Percentiles rank a stretch among this genome's conserved stretches.
Evolutionary conservation across 148 eudicot species (phyloP).

Genomic region (Dianthus caryophyllus): DNA sequence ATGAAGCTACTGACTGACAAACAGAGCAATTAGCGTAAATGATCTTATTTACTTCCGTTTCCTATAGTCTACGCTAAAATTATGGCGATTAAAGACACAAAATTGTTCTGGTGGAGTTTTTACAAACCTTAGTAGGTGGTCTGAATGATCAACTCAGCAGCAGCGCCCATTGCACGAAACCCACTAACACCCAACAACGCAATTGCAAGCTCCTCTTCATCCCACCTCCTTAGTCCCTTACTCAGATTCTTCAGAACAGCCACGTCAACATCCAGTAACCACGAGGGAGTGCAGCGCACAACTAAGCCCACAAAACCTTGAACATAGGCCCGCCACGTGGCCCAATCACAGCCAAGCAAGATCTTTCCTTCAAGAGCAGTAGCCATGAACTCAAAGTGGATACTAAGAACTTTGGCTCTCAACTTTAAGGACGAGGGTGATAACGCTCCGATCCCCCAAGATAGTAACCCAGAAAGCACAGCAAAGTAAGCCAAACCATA

Average conservation of each 20-base stretch:
- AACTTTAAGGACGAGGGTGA: constrained; percentile 25
- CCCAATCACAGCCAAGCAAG: constrained; percentile 68
- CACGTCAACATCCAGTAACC: constrained; percentile 70
- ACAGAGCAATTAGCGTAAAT: constrained; percentile 2
- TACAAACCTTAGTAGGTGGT: constrained; percentile 10
- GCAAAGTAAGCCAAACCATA: constrained; percentile 78
- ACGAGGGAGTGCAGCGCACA: constrained; percentile 61
- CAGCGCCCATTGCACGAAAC: constrained; percentile 59
- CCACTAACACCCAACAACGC: constrained; percentile 63
- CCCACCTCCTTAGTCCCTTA: constrained; percentile 57
- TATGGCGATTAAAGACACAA: neutral
- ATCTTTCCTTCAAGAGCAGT: constrained; percentile 78
- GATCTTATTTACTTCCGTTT: constrained; percentile 3
- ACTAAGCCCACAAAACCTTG: constrained; percentile 74
- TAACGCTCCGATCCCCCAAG: constrained; percentile 63
- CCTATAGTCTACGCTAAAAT: constrained; percentile 6
- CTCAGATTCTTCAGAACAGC: constrained; percentile 61
- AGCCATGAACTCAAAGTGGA: constrained; percentile 67
- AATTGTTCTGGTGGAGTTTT: constrained; percentile 6
- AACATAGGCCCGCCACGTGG: constrained; percentile 80
- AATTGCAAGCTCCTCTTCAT: constrained; percentile 75
- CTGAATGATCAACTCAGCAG: constrained; percentile 74
- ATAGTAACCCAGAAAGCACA: constrained; percentile 66
- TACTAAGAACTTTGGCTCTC: constrained; percentile 43
- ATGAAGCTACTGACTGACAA: neutral